These are phyloP conservation scores for Flaveria floridana DNA, from an alignment of 140 eudicot species.

Conservation along the genomic window DNA sequence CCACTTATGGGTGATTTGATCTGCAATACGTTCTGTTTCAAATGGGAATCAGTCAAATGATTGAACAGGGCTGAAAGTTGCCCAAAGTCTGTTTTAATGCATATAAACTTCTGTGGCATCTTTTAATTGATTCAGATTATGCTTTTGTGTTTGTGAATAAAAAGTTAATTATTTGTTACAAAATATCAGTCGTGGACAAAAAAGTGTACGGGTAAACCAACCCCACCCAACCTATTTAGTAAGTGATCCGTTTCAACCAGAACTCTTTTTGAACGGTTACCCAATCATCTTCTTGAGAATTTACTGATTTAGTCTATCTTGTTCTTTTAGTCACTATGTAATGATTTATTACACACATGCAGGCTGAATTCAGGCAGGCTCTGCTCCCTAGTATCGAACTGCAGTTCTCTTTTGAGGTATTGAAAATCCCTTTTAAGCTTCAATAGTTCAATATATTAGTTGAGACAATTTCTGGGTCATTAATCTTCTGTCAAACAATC, in stretches of 20 bases:
- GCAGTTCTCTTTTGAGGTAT: slow-evolving; percentile 76
- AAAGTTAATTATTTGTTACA: neutral
- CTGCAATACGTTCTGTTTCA: neutral
- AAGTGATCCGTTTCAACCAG: neutral
- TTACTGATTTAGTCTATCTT: neutral
- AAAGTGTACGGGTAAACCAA: neutral
- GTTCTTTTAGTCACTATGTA: slow-evolving; percentile 14
- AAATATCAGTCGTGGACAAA: neutral
- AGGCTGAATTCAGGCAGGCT: slow-evolving; percentile 80
- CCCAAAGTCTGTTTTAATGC: neutral
- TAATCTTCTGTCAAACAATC: slow-evolving; percentile 10
- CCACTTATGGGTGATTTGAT: neutral
- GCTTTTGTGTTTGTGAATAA: neutral
- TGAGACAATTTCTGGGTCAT: slow-evolving; percentile 6
- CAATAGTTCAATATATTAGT: slow-evolving; percentile 1
- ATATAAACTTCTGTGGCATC: neutral
- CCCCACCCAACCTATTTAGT: neutral
- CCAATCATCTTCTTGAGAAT: neutral
- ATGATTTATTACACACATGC: slow-evolving; percentile 8
- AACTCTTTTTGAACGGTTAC: neutral
- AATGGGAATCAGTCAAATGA: neutral
- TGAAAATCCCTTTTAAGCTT: neutral
- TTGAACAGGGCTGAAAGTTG: neutral
- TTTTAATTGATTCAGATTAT: neutral
- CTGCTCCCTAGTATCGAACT: slow-evolving; percentile 53